Percentiles rank a stretch among this genome's conserved stretches.
phyloP scores from a whole-genome alignment of 1,284 basidiomycete species.

The Garcileccinum viscosum region DNA sequence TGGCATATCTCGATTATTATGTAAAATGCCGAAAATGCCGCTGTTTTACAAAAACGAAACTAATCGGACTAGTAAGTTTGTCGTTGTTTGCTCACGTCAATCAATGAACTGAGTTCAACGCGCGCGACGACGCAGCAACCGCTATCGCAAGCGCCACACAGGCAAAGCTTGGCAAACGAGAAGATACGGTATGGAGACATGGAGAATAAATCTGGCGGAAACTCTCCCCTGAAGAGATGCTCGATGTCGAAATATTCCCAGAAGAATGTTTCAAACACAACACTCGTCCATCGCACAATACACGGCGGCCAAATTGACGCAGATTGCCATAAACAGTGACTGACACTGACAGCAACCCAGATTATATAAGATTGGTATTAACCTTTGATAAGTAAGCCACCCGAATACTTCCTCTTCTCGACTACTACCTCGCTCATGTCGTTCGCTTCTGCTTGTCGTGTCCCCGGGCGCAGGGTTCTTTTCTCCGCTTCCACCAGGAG shows the following conservation, averaged over 20 bases:
- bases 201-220: not conserved
- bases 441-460: constrained; percentile 50
- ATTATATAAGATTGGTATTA: constrained; percentile 31
- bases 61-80: constrained; percentile 3
- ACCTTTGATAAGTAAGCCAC: constrained; percentile 17
- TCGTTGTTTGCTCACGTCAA: constrained; percentile 7
- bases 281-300: constrained; percentile 32
- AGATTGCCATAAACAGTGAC: constrained; percentile 1
- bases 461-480: constrained; percentile 51
- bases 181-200: not conserved
- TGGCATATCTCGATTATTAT: not conserved
- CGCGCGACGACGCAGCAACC: not conserved
- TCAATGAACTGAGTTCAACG: not conserved
- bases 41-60: not conserved
- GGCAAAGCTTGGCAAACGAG: not conserved
- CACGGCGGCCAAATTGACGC: not conserved
- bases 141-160: not conserved
- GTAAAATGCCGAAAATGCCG: constrained; percentile 12
- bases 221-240: not conserved
- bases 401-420: constrained; percentile 11
- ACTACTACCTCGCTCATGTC: constrained; percentile 53
- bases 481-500: constrained; percentile 42
- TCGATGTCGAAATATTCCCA: not conserved
- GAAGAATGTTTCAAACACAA: not conserved
- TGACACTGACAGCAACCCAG: constrained; percentile 3